Evolutionary conservation across 108 stramenopile species (phyloP).

Genomic region (Epithemia pelagica): DNA sequence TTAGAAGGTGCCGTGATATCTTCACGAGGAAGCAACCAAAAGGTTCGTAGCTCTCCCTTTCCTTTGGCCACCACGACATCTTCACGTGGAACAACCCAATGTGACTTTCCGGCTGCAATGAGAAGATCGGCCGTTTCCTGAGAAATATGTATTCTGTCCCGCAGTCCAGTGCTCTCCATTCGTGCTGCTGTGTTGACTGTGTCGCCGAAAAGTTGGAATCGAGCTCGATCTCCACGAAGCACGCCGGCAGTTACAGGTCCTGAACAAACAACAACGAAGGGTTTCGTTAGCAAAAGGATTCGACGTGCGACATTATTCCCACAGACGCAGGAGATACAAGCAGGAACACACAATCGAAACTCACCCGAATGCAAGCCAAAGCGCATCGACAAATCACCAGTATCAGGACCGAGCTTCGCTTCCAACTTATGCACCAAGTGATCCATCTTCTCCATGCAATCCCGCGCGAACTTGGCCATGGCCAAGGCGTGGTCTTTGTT

Average conservation of each 20-base stretch:
- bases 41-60: background rate
- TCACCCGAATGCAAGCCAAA: constrained; percentile 10
- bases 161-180: constrained; percentile 34
- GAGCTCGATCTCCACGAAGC: constrained; percentile 19
- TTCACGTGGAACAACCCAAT: constrained; percentile 19
- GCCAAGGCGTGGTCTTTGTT: constrained; percentile 11
- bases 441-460: constrained; percentile 10
- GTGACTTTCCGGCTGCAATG: constrained; percentile 14
- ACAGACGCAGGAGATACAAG: background rate
- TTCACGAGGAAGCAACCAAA: background rate
- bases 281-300: background rate
- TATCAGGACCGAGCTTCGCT: constrained; percentile 14
- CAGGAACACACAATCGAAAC: background rate
- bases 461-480: constrained; percentile 13
- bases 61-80: background rate
- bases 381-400: constrained; percentile 11
- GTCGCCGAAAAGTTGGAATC: constrained; percentile 23
- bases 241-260: constrained; percentile 21
- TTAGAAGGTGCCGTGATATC: background rate
- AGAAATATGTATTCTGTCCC: constrained; percentile 26
- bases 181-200: constrained; percentile 23
- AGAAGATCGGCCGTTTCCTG: constrained; percentile 36
- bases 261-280: constrained; percentile 1
- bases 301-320: background rate
- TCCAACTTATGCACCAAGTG: constrained; percentile 6